These are phyloP conservation scores for Aristolochia californica DNA, from an alignment of 164 flowering plant species.

Conservation along the genomic window DNA sequence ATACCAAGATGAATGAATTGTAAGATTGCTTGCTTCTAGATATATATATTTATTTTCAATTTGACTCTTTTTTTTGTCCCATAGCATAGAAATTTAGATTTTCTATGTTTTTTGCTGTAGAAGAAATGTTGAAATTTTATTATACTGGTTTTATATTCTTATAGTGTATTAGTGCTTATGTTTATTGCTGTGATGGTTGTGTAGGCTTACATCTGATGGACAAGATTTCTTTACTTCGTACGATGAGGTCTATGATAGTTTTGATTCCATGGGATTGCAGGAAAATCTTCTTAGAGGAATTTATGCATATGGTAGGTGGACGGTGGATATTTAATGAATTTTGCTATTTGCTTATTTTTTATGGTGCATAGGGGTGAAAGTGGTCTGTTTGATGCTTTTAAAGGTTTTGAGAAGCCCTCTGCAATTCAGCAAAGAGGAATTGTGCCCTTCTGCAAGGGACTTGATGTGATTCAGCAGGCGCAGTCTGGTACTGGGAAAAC, in stretches of 20 bases:
- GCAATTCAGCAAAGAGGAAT: constrained; percentile 72
- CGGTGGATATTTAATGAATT: neutral
- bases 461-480: constrained; percentile 68
- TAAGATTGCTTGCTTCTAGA: constrained; percentile 13
- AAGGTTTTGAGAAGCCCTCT: constrained; percentile 77
- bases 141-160: neutral
- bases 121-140: neutral
- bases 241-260: constrained; percentile 50
- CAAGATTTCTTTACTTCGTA: constrained; percentile 48
- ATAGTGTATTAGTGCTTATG: neutral
- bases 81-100: too few species aligned
- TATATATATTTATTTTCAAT: too few species aligned
- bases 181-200: neutral
- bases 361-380: neutral
- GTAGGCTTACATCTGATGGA: constrained; percentile 34
- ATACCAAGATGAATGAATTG: constrained; percentile 50
- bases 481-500: constrained; percentile 74
- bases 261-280: constrained; percentile 53
- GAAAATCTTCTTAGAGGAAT: constrained; percentile 71
- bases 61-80: neutral
- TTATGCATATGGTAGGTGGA: constrained; percentile 56
- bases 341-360: neutral
- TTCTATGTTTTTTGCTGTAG: too few species aligned
- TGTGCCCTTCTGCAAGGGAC: constrained; percentile 64
- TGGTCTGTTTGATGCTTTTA: neutral